Base-by-base conservation (phyloP, 805 yeast genomes). In the Wilhelminamyces savonicus region DNA sequence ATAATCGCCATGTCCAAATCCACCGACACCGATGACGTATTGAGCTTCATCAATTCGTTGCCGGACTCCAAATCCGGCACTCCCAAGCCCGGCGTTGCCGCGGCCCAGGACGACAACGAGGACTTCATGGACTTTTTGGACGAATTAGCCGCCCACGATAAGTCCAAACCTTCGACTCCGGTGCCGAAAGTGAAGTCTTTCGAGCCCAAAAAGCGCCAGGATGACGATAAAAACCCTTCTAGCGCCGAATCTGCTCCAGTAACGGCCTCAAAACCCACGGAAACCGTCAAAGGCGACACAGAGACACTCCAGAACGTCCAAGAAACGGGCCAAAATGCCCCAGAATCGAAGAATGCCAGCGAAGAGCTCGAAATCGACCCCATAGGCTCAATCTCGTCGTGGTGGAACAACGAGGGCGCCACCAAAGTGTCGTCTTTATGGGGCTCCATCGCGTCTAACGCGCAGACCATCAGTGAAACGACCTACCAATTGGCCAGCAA, bases 361-460 rank as follows among this genome's bases (percentile, higher is more conserved):
- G 42, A 41, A 4, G 56, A 48, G 30, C 36, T 37, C 17, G 54
- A 51, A 9, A 50, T 66, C 36, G 86, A 79, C 44, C 86, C 88
- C 11, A 68, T 81, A 21, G 65, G 78, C 0, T 69, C 84, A 2
- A 56, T 82, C 28, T 66, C 86, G 4, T 74, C 67, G 22, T 82
- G 94, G 92, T 81, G 87, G 86, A 71, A 74, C 3, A 65, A 66
- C 2, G 76, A 76, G 25, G 88, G 88, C 0, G 75, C 86, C 2
- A 62, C 70, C 3, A 74, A 75, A 16, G 85, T 80, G 2, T 66
- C 72, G 4, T 76, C 77, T 5, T 41, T 82, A 10, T 81, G 87
- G 86, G 82, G 76, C 8, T 66, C 78, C 9, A 78, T 86, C 14
- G 57, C 79, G 2, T 57, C 67, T 29, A 66, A 68, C 36, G 76